Conservation (phyloP, 2,329 filamentous ascomycete species). For the Pseudogymnoascus sp. region DNA sequence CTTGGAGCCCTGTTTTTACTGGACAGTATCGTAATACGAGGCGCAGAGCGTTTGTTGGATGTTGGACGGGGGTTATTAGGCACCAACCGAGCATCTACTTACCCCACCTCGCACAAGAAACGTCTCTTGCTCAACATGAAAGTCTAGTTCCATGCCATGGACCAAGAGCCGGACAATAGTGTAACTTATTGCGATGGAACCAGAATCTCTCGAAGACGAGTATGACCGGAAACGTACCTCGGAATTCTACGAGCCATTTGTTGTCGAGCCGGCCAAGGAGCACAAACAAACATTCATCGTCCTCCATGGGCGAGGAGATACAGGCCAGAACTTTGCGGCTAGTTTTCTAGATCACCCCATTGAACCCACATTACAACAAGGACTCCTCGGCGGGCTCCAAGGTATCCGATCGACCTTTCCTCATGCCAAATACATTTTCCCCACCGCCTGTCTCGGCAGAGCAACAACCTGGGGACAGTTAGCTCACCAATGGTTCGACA, state of each 20-base stretch:
- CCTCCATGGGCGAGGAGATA: constrained; percentile 44
- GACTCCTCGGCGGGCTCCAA: not conserved
- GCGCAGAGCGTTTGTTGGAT: not conserved
- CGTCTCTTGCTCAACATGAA: not conserved
- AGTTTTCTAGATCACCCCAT: constrained; percentile 32
- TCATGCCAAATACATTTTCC: constrained; percentile 44
- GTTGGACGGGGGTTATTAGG: not conserved
- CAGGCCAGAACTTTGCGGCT: constrained; percentile 34
- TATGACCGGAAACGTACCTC: not conserved
- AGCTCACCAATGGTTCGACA: constrained; percentile 43
- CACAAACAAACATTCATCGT: constrained; percentile 42
- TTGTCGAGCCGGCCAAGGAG: constrained; percentile 11
- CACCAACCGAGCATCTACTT: not conserved
- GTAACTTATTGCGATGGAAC: not conserved
- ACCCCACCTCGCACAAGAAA: not conserved
- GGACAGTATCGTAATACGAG: not conserved
- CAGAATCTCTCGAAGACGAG: not conserved
- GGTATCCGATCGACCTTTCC: constrained; percentile 33
- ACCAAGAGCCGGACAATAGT: not conserved
- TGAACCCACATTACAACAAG: not conserved
- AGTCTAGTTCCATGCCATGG: not conserved
- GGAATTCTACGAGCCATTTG: constrained; percentile 16
- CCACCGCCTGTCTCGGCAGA: constrained; percentile 37
- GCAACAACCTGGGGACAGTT: constrained; percentile 35
- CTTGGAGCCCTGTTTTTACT: not conserved